Base-by-base conservation (phyloP, 176 grass and related monocot species). In the Oryza coarctata region DNA sequence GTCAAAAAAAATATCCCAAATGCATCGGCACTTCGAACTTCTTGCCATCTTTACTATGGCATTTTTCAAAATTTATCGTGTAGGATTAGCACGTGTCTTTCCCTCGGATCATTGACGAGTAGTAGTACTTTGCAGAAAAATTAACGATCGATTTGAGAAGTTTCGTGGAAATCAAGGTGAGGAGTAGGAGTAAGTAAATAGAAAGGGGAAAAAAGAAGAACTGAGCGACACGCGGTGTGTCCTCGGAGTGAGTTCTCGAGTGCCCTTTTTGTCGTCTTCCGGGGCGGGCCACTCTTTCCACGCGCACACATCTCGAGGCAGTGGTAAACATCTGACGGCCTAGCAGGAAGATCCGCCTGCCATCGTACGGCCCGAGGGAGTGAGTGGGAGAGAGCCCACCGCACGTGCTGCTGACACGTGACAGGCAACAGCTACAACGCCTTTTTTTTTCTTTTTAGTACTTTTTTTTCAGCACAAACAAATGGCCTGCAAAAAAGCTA, bases 331-430 rank as follows among this genome's bases (percentile, higher is more conserved):
- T 89, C 88, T 65, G 72, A 89, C 79, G 88, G 88, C 45, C 15
- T 3, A 32, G 17, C 71, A 31, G 7, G 31, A 78, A 86, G 88
- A 90, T 86, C 73, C 83, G 43, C 44, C 78, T 77, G 79, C 73
- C 45, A 73, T 72, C 29, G 83, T 90, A 86, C 88, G 79, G 88
- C 12, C 88, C 83, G 58, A 86, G 83, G 7, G 40, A 28, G 23
- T n/a, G 38, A 0, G 34, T 38, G 41, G 41, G 52, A 55, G 38
- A 39, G 38, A 39, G 40, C 27, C 67, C 73, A 36, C 52, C 78
- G 78, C 83, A 86, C 88, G 88, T 82, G 83, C 57, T 0, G 33
- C 40, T 70, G 63, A 22, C 81, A 44, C 58, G 43, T 72, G 73
- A n/a, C 68, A 1, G 15, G 50, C 60, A 36, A 41, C 15, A 17